Evolutionary conservation across 345 rosid genomes (phyloP), one percentile per base, ranked within the genome.

Genomic region (Trapa incisa): DNA sequence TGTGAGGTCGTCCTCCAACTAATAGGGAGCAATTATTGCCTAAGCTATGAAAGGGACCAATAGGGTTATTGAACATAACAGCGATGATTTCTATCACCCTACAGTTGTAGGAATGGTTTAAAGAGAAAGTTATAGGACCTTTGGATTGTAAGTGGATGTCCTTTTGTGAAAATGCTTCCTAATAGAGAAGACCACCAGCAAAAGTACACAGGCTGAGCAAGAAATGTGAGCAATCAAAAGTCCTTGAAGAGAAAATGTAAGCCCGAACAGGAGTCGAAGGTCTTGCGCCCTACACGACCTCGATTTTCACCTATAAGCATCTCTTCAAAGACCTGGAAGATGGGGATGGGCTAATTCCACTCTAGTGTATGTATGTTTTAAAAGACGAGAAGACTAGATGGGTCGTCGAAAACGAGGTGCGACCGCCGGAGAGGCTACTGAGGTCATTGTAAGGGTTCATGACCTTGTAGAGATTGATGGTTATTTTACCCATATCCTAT

Each of bases 211-310:
- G 7, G 43, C 4, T 8, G 43, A 8, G 43, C 45, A 38, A 38
- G 70, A 53, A 14, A 13, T 41, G 39, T 37, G 17, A 42, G 0
- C 39, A 38, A 70, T 29, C 67, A 65, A 6, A 61, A 45, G 70
- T 87, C 98, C 97, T 87, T 68, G 99, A 91, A 68, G 95, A 91
- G 83, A 88, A 84, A 67, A 91, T 86, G 72, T 71, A 94, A 52
- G 99, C 96, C 71, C 88, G 86, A n/a, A 94, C 96, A 36, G 92
- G 91, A 75, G 89, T 82, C 14, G 92, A 83, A 16, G 77, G 79
- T 68, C 75, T 78, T n/a, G 86, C 16, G 13, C 81, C 85, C 75
- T 76, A 82, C 65, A 80, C 82, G 36, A 73, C 42, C 16, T 66
- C 73, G 29, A n/a, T 17, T 37, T 22, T 61, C 77, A 47, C 70